Evolutionary conservation across 306 rosid genomes (phyloP).

Genomic region (Gleditsia sinensis): DNA sequence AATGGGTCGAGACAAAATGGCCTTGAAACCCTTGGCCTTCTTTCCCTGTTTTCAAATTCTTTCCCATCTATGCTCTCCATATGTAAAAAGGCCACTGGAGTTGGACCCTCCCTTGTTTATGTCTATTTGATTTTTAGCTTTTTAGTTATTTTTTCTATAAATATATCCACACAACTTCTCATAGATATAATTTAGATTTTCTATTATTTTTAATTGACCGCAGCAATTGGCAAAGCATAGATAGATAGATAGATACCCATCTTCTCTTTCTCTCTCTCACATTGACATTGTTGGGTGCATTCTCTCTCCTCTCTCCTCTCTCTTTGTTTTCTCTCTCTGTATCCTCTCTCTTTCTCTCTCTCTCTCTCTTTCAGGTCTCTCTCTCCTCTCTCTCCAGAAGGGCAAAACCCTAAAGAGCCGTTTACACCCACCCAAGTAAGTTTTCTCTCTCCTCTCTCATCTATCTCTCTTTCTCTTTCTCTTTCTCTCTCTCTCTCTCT

Average conservation of each 20-base stretch:
- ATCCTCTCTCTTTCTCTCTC: slow-evolving; percentile 40
- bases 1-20: neutral
- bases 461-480: slow-evolving; percentile 39
- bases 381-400: slow-evolving; percentile 90
- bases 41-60: neutral
- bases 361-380: slow-evolving; percentile 64
- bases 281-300: slow-evolving; percentile 13
- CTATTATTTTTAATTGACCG: slow-evolving; percentile 5
- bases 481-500: slow-evolving; percentile 27
- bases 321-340: slow-evolving; percentile 47
- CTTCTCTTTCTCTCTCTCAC: slow-evolving; percentile 32
- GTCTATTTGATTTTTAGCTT: neutral
- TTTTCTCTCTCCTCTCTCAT: slow-evolving; percentile 70
- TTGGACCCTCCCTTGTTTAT: slow-evolving; percentile 15
- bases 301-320: slow-evolving; percentile 36
- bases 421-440: slow-evolving; percentile 99
- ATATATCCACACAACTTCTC: neutral
- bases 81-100: neutral
- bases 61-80: neutral
- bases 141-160: neutral
- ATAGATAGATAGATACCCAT: neutral
- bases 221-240: neutral
- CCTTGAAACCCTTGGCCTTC: neutral
- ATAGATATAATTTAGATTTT: neutral
- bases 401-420: slow-evolving; percentile 99